Conservation (phyloP, 2,329 filamentous ascomycete genomes). For the Diaporthe sp. region DNA sequence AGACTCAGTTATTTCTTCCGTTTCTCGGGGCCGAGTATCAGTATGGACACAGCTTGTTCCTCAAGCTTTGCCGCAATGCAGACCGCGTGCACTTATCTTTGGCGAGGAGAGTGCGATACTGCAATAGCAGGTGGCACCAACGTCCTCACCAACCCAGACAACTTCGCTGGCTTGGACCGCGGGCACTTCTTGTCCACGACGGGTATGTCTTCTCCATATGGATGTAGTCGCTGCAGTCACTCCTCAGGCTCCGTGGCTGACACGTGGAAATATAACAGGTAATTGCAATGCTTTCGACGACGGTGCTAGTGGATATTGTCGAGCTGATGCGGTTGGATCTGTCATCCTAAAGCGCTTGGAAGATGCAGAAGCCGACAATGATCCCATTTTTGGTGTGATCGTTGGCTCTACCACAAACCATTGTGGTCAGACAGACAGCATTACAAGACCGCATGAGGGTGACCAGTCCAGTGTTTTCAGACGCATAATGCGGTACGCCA, state of each 20-base stretch:
- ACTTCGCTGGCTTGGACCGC: slow-evolving; percentile 71
- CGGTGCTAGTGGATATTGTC: slow-evolving; percentile 61
- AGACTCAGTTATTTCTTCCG: slow-evolving; percentile 49
- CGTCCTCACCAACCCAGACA: slow-evolving; percentile 73
- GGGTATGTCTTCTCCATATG: neutral
- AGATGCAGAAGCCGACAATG: slow-evolving; percentile 59
- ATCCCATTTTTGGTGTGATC: slow-evolving; percentile 49
- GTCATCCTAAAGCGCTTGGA: slow-evolving; percentile 62
- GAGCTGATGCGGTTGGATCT: slow-evolving; percentile 60
- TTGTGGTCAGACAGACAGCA: slow-evolving; percentile 71
- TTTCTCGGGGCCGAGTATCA: slow-evolving; percentile 48
- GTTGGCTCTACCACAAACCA: slow-evolving; percentile 70
- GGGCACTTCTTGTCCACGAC: slow-evolving; percentile 69
- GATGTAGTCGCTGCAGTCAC: too few species aligned
- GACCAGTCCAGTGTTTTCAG: slow-evolving; percentile 80
- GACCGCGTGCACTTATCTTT: slow-evolving; percentile 62
- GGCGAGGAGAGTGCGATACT: slow-evolving; percentile 73
- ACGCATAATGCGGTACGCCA: slow-evolving; percentile 77
- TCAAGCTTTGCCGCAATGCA: slow-evolving; percentile 54
- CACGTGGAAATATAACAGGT: slow-evolving; percentile 42
- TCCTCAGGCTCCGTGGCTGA: slow-evolving; percentile 41
- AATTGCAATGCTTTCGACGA: slow-evolving; percentile 50
- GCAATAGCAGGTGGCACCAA: slow-evolving; percentile 73
- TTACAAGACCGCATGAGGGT: slow-evolving; percentile 73
- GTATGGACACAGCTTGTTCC: slow-evolving; percentile 55